phyloP scores from a whole-genome alignment of 495 filamentous ascomycete genomes.

The Apiosordaria backusii region DNA sequence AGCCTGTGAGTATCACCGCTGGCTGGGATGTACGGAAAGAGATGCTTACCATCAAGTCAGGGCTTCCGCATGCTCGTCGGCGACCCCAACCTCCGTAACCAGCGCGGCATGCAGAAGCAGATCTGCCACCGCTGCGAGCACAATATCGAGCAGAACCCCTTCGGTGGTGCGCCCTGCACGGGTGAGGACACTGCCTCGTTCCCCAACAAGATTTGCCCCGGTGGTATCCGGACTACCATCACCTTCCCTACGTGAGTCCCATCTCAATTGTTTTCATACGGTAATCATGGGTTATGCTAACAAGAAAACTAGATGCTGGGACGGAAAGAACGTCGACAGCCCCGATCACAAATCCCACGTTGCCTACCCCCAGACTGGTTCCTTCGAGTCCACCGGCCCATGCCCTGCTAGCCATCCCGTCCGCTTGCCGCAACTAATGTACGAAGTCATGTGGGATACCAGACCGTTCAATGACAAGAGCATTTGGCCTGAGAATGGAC shows the following conservation, averaged over 20 bases:
- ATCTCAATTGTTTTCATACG: no score
- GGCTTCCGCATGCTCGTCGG: slow-evolving; percentile 47
- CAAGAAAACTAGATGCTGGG: slow-evolving; percentile 41
- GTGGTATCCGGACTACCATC: slow-evolving; percentile 48
- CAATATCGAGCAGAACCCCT: slow-evolving; percentile 47
- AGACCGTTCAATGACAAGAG: slow-evolving; percentile 41
- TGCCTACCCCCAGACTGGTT: slow-evolving; percentile 41
- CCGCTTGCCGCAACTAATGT: slow-evolving; percentile 48
- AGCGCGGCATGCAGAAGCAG: slow-evolving; percentile 34
- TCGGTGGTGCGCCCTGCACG: slow-evolving; percentile 51
- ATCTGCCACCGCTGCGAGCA: slow-evolving; percentile 49
- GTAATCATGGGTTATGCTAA: background rate
- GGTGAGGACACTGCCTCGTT: slow-evolving; percentile 45
- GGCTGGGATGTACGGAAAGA: background rate
- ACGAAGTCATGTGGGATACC: slow-evolving; percentile 50
- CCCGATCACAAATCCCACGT: slow-evolving; percentile 51
- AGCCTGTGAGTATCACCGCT: slow-evolving; percentile 17
- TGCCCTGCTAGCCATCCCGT: slow-evolving; percentile 49
- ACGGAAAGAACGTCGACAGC: slow-evolving; percentile 53
- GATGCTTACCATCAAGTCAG: slow-evolving; percentile 17
- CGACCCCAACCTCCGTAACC: slow-evolving; percentile 32
- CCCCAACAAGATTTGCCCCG: slow-evolving; percentile 40
- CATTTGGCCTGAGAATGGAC: slow-evolving; percentile 43
- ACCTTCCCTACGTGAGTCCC: slow-evolving; percentile 43
- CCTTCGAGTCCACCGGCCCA: slow-evolving; percentile 36